Percentiles rank a stretch among this genome's conserved stretches.
These are phyloP conservation scores for Epichloe sylvatica DNA, from an alignment of 2,329 filamentous ascomycete species.

Conservation along the genomic window DNA sequence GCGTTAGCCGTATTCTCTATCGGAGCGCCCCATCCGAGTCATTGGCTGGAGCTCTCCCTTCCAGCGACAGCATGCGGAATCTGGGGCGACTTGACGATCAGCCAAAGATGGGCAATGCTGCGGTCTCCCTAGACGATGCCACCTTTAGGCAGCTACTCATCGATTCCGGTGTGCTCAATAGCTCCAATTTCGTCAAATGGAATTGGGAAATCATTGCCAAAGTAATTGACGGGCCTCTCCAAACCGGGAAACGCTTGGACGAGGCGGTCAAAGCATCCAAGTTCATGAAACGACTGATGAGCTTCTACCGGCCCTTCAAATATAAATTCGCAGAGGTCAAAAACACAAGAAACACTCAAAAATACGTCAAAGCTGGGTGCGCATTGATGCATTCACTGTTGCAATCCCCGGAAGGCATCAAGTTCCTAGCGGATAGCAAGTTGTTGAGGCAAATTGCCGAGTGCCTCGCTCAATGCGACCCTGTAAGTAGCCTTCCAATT, in stretches of 20 bases:
- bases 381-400: slow-evolving; percentile 75
- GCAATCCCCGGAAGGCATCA: slow-evolving; percentile 70
- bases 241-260: slow-evolving; percentile 80
- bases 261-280: slow-evolving; percentile 92
- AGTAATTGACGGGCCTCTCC: slow-evolving; percentile 82
- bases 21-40: slow-evolving; percentile 48
- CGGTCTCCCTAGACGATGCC: slow-evolving; percentile 39
- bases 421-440: slow-evolving; percentile 83
- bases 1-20: slow-evolving; percentile 84
- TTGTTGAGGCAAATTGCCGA: slow-evolving; percentile 86
- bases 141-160: slow-evolving; percentile 51
- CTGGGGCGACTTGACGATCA: slow-evolving; percentile 42
- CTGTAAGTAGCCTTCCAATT: slow-evolving; percentile 35
- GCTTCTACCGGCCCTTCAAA: slow-evolving; percentile 94
- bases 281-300: slow-evolving; percentile 87
- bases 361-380: slow-evolving; percentile 83
- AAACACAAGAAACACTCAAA: slow-evolving; percentile 84
- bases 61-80: slow-evolving; percentile 32
- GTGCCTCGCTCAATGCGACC: slow-evolving; percentile 88
- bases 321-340: slow-evolving; percentile 83
- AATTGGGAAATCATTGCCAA: slow-evolving; percentile 89
- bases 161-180: slow-evolving; percentile 75
- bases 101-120: slow-evolving; percentile 31
- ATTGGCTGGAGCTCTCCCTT: slow-evolving; percentile 26
- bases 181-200: slow-evolving; percentile 89